Base-by-base conservation (phyloP, 1,284 basidiomycete genomes). In the Cryptococcus jaspeensis region DNA sequence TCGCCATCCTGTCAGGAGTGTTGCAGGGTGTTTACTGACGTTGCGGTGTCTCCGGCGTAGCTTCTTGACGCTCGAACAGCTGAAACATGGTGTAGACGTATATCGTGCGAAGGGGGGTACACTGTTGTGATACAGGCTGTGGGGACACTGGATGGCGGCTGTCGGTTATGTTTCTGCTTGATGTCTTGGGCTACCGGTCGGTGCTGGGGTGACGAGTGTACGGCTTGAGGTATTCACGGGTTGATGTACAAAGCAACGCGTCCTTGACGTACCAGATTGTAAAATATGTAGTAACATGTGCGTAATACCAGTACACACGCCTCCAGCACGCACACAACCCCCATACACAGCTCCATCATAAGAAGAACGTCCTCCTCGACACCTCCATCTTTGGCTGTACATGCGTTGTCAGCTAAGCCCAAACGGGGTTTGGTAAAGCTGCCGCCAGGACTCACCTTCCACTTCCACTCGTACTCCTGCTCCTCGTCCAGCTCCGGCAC, bases 1-100 rank as follows among this genome's bases (percentile, higher is more conserved):
- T 41, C 28, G 39, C 16, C 28, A 9, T 9, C 9, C 4, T 22
- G 37, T 6, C 13, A 22, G 20, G 37, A 5, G 22, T 35, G 16
- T 8, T 15, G 28, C 37, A 18, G 18, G 43, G 50, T 0, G 25
- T 11, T 13, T 39, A 50, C 53, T 61, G 18, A 59, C 48, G 32
- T 40, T 42, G 32, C 38, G 18, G 32, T 43, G 22, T 13, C 23
- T 22, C 4, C 49, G 45, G 15, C n/a, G 89, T 50, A 92, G 90
- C 73, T 92, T 92, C 81, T 75, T 92, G 61, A 90, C 86, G 11
- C 81, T 92, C 44, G 90, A 90, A 74, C 88, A 74, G 63, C 64
- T 75, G 49, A 71, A 72, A 58, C 50, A 56, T 18, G 72, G 67
- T 7, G 70, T 75, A 20, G 73, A 75, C 60, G 56, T 49, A 53